Conservation (phyloP, 371 early-diverging fungal species). For the Synchytrium microbalum region DNA sequence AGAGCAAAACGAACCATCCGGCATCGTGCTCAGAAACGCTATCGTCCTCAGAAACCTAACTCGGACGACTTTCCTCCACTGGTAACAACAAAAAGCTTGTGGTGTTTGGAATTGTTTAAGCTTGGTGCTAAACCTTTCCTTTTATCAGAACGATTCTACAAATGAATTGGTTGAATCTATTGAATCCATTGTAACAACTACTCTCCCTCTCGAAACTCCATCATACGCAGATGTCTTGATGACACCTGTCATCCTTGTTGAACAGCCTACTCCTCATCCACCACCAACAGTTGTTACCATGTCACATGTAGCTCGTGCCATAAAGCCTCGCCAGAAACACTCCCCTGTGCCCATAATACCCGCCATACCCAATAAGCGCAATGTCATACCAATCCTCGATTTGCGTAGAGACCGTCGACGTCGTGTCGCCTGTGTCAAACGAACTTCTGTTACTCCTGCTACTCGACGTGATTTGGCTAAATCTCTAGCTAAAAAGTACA, state of each 20-base stretch:
- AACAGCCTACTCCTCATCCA: not conserved
- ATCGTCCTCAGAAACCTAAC: conserved; percentile 7
- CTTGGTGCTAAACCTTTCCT: too few relatives aligned
- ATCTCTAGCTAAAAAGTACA: not conserved
- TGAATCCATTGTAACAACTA: not conserved
- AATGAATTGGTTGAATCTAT: conserved; percentile 6
- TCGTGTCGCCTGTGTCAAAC: conserved; percentile 25
- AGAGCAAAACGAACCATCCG: conserved; percentile 13
- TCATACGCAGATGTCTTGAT: not conserved
- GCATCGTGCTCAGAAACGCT: conserved; percentile 26
- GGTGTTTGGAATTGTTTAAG: not conserved
- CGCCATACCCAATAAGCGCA: not conserved
- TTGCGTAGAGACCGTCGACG: conserved; percentile 27
- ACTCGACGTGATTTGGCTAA: not conserved
- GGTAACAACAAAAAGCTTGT: not conserved
- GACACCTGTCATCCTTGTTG: not conserved
- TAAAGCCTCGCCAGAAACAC: conserved; percentile 4
- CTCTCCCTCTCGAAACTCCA: not conserved
- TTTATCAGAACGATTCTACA: conserved; percentile 1
- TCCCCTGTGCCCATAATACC: not conserved
- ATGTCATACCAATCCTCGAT: conserved; percentile 18
- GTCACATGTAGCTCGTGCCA: not conserved
- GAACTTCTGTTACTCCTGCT: conserved; percentile 1
- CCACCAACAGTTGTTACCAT: not conserved
- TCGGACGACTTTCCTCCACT: conserved; percentile 3